phyloP scores from a whole-genome alignment of 2,329 filamentous ascomycete genomes.

The Colletotrichum lentis region DNA sequence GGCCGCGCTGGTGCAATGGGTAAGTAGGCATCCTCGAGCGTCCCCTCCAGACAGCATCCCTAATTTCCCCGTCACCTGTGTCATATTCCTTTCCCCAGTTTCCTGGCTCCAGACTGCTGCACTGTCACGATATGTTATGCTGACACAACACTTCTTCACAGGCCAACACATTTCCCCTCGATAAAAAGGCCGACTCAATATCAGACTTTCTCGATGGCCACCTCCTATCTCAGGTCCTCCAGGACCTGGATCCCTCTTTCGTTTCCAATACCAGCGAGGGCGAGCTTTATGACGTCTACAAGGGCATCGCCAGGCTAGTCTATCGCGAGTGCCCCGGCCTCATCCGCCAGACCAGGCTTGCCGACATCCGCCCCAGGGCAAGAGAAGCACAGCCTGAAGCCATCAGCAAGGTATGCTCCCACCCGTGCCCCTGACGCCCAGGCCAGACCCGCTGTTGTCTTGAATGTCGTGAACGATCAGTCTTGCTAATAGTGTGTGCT shows the following conservation, averaged over 20 bases:
- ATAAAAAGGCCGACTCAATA: conserved; percentile 57
- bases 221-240: conserved; percentile 63
- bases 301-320: conserved; percentile 64
- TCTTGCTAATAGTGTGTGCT: conserved; percentile 43
- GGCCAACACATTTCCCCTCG: conserved; percentile 55
- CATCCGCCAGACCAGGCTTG: conserved; percentile 59
- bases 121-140: conserved; percentile 30
- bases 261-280: conserved; percentile 44
- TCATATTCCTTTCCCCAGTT: neutral
- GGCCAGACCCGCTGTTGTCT: neutral
- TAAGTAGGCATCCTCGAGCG: conserved; percentile 45
- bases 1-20: conserved; percentile 65
- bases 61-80: conserved; percentile 5
- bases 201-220: conserved; percentile 63
- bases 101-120: conserved; percentile 30
- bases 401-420: conserved; percentile 58
- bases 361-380: conserved; percentile 66
- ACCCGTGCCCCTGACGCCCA: conserved; percentile 6
- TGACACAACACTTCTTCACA: conserved; percentile 18
- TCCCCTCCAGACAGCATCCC: conserved; percentile 20
- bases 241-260: conserved; percentile 66
- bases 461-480: neutral
- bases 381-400: conserved; percentile 64
- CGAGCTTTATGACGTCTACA: conserved; percentile 60
- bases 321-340: conserved; percentile 61